These are phyloP conservation scores for Royoungia palumana DNA, from an alignment of 768 basidiomycete genomes.

Conservation along the genomic window DNA sequence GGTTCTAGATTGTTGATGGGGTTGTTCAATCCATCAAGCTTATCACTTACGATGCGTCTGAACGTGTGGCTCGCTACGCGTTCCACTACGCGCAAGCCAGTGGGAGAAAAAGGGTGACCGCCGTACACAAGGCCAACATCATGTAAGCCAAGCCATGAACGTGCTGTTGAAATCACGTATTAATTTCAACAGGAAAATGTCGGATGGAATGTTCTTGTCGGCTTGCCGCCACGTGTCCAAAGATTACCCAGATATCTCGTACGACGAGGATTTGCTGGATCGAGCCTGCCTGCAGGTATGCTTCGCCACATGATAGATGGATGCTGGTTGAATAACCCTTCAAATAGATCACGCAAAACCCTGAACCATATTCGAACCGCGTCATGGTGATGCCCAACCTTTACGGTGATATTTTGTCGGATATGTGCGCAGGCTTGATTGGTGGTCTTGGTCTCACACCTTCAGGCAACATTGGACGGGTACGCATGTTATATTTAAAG, in stretches of 20 bases:
- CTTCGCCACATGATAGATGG: background rate
- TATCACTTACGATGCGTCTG: slow-evolving; percentile 98
- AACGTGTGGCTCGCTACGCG: slow-evolving; percentile 97
- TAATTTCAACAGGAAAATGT: slow-evolving; percentile 83
- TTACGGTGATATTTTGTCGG: slow-evolving; percentile 92
- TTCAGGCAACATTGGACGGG: slow-evolving; percentile 95
- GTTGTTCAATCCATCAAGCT: slow-evolving; percentile 99
- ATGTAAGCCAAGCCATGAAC: slow-evolving; percentile 56
- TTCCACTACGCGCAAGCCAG: slow-evolving; percentile 94
- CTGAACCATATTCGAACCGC: slow-evolving; percentile 87
- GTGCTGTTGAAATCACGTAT: slow-evolving; percentile 3
- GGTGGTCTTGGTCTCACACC: slow-evolving; percentile 97
- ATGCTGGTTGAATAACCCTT: background rate
- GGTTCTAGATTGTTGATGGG: slow-evolving; percentile 81
- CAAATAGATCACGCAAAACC: slow-evolving; percentile 83
- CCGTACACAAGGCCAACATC: slow-evolving; percentile 99
- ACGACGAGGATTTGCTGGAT: slow-evolving; percentile 97
- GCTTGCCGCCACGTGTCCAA: slow-evolving; percentile 96
- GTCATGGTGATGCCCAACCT: slow-evolving; percentile 99
- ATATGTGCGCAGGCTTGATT: slow-evolving; percentile 98
- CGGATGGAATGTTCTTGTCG: slow-evolving; percentile 98
- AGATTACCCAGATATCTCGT: slow-evolving; percentile 88
- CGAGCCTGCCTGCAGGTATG: slow-evolving; percentile 88
- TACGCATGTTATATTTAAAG: slow-evolving; percentile 36
- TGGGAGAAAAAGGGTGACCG: slow-evolving; percentile 89